phyloP scores from a whole-genome alignment of 257 asterid genomes.

The Haberlea rhodopensis region DNA sequence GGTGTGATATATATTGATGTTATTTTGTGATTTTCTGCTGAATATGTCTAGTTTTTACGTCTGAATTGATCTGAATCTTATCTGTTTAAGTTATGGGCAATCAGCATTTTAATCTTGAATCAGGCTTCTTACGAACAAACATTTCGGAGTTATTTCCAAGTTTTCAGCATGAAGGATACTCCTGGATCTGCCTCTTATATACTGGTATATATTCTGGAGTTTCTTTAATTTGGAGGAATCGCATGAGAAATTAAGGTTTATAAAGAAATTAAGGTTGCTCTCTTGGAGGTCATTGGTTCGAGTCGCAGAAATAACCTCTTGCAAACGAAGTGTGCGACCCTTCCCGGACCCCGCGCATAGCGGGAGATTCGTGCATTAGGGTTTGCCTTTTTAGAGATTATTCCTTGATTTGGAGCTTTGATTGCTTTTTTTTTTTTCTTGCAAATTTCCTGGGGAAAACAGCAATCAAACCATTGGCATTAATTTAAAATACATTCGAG shows the following conservation, averaged over 20 bases:
- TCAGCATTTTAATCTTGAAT: conserved; percentile 12
- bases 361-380: not conserved
- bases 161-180: not conserved
- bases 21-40: not conserved
- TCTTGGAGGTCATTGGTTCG: too few species aligned
- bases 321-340: too few species aligned
- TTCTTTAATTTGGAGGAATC: not conserved
- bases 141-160: not conserved
- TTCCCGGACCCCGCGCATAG: too few species aligned
- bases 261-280: too few species aligned
- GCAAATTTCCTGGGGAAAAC: not conserved
- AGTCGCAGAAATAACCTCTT: too few species aligned
- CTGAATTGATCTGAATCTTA: not conserved
- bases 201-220: too few species aligned
- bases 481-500: too few species aligned
- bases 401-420: not conserved
- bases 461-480: too few species aligned
- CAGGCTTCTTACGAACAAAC: too few species aligned
- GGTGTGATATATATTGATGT: not conserved
- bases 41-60: not conserved
- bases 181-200: not conserved
- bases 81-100: not conserved
- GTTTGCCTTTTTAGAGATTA: too few species aligned
- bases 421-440: not conserved
- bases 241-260: not conserved